Conservation (phyloP, 2,329 filamentous ascomycete species). For the Colletotrichum noveboracense region DNA sequence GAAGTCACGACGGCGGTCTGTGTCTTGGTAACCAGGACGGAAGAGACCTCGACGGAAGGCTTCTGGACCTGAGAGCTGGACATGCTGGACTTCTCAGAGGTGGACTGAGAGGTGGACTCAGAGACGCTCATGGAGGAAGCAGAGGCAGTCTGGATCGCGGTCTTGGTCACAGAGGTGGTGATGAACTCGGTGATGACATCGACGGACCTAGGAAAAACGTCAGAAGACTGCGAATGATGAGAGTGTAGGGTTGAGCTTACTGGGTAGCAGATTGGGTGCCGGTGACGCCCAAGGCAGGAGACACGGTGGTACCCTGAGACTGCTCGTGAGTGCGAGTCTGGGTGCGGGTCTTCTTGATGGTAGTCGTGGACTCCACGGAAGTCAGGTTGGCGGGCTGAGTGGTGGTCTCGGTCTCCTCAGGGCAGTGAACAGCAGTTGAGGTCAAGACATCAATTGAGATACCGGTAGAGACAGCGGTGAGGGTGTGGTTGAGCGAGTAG, state of each 20-base stretch:
- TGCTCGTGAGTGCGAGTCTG: conserved; percentile 3
- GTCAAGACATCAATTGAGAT: background rate
- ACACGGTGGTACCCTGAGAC: conserved; percentile 13
- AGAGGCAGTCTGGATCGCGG: conserved; percentile 4
- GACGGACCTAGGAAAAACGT: background rate
- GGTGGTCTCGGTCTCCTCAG: background rate
- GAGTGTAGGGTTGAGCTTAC: background rate
- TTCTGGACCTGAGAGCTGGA: background rate
- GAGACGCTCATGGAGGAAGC: background rate
- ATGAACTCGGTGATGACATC: conserved; percentile 4
- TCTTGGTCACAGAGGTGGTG: conserved; percentile 19
- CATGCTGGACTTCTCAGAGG: background rate
- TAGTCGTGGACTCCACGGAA: background rate
- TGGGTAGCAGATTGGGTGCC: background rate
- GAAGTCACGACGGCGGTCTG: background rate
- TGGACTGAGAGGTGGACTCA: background rate
- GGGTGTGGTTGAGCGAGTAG: background rate
- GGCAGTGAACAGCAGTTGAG: background rate
- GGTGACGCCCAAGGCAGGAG: conserved; percentile 5
- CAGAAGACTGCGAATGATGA: background rate
- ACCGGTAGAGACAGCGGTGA: background rate
- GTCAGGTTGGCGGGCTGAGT: background rate
- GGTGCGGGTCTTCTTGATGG: conserved; percentile 9
- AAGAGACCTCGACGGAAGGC: background rate
- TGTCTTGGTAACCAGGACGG: conserved; percentile 16